A percentile compares a stretch with the other conserved stretches of the same genome.
Conservation (phyloP, 2,329 filamentous ascomycete species). For the Ascochyta viciae-villosae region DNA sequence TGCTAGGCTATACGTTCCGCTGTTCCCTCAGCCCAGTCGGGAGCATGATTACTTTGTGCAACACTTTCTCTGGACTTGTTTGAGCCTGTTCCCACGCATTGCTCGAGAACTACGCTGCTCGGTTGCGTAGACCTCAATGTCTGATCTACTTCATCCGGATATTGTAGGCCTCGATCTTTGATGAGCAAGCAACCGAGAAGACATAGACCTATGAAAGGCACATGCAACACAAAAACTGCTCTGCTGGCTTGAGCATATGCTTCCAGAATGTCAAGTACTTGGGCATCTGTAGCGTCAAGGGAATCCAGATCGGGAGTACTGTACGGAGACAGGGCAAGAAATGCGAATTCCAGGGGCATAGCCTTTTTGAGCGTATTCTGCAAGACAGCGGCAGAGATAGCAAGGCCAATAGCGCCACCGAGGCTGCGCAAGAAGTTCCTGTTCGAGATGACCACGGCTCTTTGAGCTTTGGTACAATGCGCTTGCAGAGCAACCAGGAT, state of each 20-base stretch:
- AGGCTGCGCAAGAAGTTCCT: conserved; percentile 68
- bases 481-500: conserved; percentile 65
- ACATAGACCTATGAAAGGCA: conserved; percentile 61
- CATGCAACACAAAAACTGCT: conserved; percentile 64
- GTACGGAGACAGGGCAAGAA: conserved; percentile 19
- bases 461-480: conserved; percentile 57
- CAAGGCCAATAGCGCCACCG: conserved; percentile 65
- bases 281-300: neutral
- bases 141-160: neutral
- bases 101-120: neutral
- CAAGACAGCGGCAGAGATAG: conserved; percentile 47
- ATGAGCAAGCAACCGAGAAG: conserved; percentile 61
- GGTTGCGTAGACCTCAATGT: neutral
- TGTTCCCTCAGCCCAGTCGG: too few relatives aligned
- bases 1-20: too few relatives aligned
- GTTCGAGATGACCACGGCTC: conserved; percentile 68
- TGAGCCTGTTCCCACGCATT: neutral
- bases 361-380: conserved; percentile 25
- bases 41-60: too few relatives aligned
- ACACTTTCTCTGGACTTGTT: neutral
- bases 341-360: conserved; percentile 24
- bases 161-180: conserved; percentile 53
- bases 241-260: conserved; percentile 63
- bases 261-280: conserved; percentile 47
- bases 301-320: conserved; percentile 20